Conservation (phyloP, 2,329 filamentous ascomycete genomes). For the Fusarium euwallaceae region DNA sequence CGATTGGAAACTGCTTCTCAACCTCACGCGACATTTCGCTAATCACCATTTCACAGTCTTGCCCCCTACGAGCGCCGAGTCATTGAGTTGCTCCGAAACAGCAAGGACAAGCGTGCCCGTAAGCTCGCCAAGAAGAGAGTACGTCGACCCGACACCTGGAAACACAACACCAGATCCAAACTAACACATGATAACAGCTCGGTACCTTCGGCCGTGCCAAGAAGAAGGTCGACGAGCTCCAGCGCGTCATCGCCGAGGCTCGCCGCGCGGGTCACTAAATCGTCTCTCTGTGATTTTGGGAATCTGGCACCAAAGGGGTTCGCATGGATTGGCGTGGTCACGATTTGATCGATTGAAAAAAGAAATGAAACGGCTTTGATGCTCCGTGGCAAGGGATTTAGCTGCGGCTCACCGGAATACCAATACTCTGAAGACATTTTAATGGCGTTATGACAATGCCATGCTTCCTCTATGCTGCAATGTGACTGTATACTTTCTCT, state of each 20-base stretch:
- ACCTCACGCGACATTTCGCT: constrained; percentile 25
- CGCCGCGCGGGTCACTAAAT: constrained; percentile 75
- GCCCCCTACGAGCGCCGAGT: constrained; percentile 98
- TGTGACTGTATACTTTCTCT: neutral
- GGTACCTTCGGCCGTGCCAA: constrained; percentile 99
- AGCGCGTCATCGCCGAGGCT: constrained; percentile 96
- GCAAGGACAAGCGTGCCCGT: constrained; percentile 98
- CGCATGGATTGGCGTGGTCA: constrained; percentile 55
- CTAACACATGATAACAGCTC: constrained; percentile 70
- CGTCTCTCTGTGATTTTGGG: constrained; percentile 43
- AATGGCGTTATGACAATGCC: constrained; percentile 43
- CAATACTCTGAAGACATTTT: constrained; percentile 48
- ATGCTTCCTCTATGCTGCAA: constrained; percentile 15
- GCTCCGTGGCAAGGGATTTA: constrained; percentile 48
- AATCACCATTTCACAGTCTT: constrained; percentile 66
- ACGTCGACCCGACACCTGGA: constrained; percentile 57
- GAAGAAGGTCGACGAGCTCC: constrained; percentile 99
- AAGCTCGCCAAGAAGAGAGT: constrained; percentile 99
- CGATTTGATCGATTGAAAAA: constrained; percentile 49
- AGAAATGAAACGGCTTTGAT: constrained; percentile 49
- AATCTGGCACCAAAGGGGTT: constrained; percentile 47
- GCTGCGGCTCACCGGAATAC: constrained; percentile 54
- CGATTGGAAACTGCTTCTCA: neutral
- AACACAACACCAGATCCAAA: constrained; percentile 4
- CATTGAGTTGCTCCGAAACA: constrained; percentile 98